Base-by-base conservation (phyloP, 257 asterid species). In the Solanum lycopersicoides region DNA sequence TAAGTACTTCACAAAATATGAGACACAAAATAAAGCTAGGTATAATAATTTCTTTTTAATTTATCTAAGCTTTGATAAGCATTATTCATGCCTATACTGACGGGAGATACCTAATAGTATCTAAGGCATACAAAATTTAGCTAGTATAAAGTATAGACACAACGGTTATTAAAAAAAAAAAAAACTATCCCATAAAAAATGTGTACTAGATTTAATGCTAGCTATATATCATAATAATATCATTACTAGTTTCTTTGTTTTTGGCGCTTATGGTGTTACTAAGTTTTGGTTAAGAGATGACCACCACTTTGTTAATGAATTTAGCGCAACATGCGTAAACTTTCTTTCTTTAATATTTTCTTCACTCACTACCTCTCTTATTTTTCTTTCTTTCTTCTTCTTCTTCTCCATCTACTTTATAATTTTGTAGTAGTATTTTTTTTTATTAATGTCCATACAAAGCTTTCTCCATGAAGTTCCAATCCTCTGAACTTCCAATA, bases 401-500 rank as follows among this genome's bases (percentile, higher is more conserved):
- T 50, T 12, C 56, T 25, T 14, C 53, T 32, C 80, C 47, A 30
- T 25, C 14, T 50, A 0, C 18, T 42, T 56, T 6, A 35, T 89
- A 37, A 39, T 3, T 56, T 47, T 83, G n/a, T n/a, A n/a, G 50
- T 63, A 23, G 12, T 53, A 12, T 12, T 32, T 6, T 3, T 30
- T 10, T 5, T 28, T 30, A 41, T 47, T 80, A 71, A 50, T 82
- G 85, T 50, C 18, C 42, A 42, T 28, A 25, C 20, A 66, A 41
- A 30, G 12, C 23, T 35, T 21, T 85, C 50, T 66, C 93, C 69
- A 94, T 94, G 98, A 95, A 92, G 94, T 91, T 85, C 86, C 90
- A 87, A 84, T 86, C 90, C 86, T 69, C 89, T n/a, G 95, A 95
- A 32, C 89, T 92, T 85, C 93, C 95, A 28, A 41, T 89, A 2